Conservation (phyloP, 345 rosid genomes). For the Aurinia saxatilis region DNA sequence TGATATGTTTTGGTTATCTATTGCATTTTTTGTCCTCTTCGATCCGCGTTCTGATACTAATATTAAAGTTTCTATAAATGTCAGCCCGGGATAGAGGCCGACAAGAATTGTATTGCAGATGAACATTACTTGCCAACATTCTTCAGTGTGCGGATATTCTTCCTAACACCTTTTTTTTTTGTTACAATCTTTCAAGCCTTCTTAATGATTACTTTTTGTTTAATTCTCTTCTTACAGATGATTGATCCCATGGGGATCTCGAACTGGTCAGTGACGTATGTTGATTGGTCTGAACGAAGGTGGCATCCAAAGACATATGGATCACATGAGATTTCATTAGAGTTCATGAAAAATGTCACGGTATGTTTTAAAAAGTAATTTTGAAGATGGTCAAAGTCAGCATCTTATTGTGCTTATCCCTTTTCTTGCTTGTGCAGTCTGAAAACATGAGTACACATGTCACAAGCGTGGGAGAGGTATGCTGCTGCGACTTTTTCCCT, state of each 20-base stretch:
- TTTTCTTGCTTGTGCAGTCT: slow-evolving; percentile 46
- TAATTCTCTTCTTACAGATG: slow-evolving; percentile 42
- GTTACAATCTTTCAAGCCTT: slow-evolving; percentile 1
- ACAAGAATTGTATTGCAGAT: slow-evolving; percentile 88
- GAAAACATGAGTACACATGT: slow-evolving; percentile 64
- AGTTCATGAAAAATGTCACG: slow-evolving; percentile 67
- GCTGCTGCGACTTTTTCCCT: background rate
- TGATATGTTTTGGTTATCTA: slow-evolving; percentile 8
- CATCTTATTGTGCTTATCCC: background rate
- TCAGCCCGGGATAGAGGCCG: slow-evolving; percentile 93
- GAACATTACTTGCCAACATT: slow-evolving; percentile 93
- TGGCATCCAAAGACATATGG: slow-evolving; percentile 92
- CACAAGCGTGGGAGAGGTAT: slow-evolving; percentile 62
- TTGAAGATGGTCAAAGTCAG: background rate
- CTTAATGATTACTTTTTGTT: background rate
- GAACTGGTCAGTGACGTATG: slow-evolving; percentile 88
- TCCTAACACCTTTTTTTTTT: background rate
- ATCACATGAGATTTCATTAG: slow-evolving; percentile 46
- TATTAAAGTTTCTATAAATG: slow-evolving; percentile 20
- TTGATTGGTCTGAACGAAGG: slow-evolving; percentile 98
- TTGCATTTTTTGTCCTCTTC: background rate
- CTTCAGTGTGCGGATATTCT: slow-evolving; percentile 46
- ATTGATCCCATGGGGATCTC: slow-evolving; percentile 87
- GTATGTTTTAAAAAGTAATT: slow-evolving; percentile 28
- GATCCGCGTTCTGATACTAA: background rate